Conservation (phyloP, 1,284 basidiomycete genomes). For the Puccinia polysora region DNA sequence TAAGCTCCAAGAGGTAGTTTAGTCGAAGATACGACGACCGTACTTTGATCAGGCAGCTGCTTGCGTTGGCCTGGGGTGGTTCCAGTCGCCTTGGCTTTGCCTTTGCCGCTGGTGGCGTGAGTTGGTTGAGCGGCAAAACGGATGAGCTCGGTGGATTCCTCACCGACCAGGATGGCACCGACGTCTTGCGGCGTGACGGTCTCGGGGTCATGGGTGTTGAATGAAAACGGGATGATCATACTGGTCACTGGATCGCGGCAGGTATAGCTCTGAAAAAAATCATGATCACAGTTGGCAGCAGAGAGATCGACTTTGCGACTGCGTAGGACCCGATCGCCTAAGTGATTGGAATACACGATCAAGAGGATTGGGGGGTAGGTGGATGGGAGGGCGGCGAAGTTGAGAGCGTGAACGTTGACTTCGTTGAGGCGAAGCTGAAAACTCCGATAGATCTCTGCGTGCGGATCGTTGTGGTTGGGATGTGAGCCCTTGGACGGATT, state of each 20-base stretch:
- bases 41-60: neutral
- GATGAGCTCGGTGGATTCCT: slow-evolving; percentile 21
- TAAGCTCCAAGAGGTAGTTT: slow-evolving; percentile 25
- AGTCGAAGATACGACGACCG: neutral
- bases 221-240: slow-evolving; percentile 21
- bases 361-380: slow-evolving; percentile 19
- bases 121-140: neutral
- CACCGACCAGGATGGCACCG: slow-evolving; percentile 29
- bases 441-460: slow-evolving; percentile 7
- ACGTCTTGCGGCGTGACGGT: neutral
- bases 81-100: neutral
- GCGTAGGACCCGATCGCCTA: slow-evolving; percentile 28
- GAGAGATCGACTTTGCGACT: slow-evolving; percentile 12
- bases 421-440: slow-evolving; percentile 15
- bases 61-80: neutral
- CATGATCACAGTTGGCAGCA: slow-evolving; percentile 14
- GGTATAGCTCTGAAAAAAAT: slow-evolving; percentile 9
- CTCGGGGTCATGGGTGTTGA: neutral
- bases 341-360: slow-evolving; percentile 35
- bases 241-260: slow-evolving; percentile 25
- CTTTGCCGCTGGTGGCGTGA: neutral
- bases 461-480: neutral
- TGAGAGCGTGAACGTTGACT: slow-evolving; percentile 36
- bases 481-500: neutral
- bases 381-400: slow-evolving; percentile 10